Percentiles rank a stretch among this genome's conserved stretches.
Conservation (phyloP, 2,329 filamentous ascomycete species). For the Epichloe festucae region DNA sequence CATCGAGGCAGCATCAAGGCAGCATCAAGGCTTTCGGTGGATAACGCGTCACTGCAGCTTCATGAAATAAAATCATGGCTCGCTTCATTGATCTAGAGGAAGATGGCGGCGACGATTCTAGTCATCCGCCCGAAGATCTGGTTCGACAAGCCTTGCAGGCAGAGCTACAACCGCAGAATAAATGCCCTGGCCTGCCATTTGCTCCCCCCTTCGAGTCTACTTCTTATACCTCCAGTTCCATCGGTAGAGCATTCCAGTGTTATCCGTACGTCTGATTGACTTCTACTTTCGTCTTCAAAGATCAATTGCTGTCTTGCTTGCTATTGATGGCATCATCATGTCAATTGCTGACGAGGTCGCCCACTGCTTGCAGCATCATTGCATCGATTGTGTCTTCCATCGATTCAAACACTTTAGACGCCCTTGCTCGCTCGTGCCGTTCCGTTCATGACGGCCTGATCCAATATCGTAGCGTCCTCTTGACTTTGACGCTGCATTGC, state of each 20-base stretch:
- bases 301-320: neutral
- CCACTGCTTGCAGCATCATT: conserved; percentile 51
- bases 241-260: conserved; percentile 21
- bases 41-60: neutral
- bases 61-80: conserved; percentile 8
- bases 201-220: neutral
- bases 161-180: conserved; percentile 1
- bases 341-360: neutral
- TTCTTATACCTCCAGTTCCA: conserved; percentile 8
- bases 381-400: conserved; percentile 62
- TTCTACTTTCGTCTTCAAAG: conserved; percentile 1
- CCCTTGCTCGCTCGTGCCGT: conserved; percentile 69
- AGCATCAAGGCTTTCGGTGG: neutral
- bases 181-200: neutral
- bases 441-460: conserved; percentile 66
- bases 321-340: neutral
- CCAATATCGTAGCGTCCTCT: conserved; percentile 62
- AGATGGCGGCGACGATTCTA: conserved; percentile 4
- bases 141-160: conserved; percentile 2
- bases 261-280: conserved; percentile 19
- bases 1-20: neutral
- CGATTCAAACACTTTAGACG: conserved; percentile 78
- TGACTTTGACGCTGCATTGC: conserved; percentile 68
- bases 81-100: conserved; percentile 13
- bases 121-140: conserved; percentile 2